phyloP scores from a whole-genome alignment of 768 basidiomycete species.

The Suillus weaverae region DNA sequence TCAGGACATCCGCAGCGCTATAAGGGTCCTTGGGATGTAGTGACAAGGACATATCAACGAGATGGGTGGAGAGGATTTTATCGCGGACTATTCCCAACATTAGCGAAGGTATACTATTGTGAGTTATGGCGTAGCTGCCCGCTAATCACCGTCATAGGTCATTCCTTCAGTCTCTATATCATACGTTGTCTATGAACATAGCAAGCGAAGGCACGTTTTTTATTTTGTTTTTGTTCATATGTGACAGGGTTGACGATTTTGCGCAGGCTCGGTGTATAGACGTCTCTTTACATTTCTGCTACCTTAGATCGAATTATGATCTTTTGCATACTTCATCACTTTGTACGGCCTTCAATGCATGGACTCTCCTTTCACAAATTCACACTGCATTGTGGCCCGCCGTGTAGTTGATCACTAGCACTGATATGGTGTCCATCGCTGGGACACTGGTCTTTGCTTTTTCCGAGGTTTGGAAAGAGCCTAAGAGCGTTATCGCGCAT shows the following conservation, averaged over 20 bases:
- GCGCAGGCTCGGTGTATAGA: slow-evolving; percentile 62
- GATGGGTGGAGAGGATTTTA: slow-evolving; percentile 97
- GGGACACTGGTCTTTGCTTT: neutral
- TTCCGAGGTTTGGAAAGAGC: slow-evolving; percentile 47
- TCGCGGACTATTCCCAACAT: slow-evolving; percentile 85
- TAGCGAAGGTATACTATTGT: slow-evolving; percentile 71
- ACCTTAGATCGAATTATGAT: slow-evolving; percentile 15
- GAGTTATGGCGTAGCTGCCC: neutral
- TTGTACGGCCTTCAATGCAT: slow-evolving; percentile 30
- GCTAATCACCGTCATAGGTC: slow-evolving; percentile 51
- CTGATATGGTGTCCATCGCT: neutral
- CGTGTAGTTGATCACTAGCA: neutral
- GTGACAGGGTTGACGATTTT: slow-evolving; percentile 7
- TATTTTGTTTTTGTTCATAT: slow-evolving; percentile 8
- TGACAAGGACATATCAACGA: slow-evolving; percentile 69
- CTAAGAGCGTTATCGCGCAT: slow-evolving; percentile 49
- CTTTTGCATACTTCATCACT: slow-evolving; percentile 22
- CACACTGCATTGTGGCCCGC: slow-evolving; percentile 12
- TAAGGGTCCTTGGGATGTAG: slow-evolving; percentile 85
- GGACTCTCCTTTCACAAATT: slow-evolving; percentile 10
- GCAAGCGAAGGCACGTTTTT: slow-evolving; percentile 66
- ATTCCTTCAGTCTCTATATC: slow-evolving; percentile 96
- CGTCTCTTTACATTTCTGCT: slow-evolving; percentile 11
- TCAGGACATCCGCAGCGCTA: slow-evolving; percentile 93
- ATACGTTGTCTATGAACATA: slow-evolving; percentile 91